These are phyloP conservation scores for Crithidia acanthocephali DNA, from an alignment of 208 protist species.

Conservation along the genomic window DNA sequence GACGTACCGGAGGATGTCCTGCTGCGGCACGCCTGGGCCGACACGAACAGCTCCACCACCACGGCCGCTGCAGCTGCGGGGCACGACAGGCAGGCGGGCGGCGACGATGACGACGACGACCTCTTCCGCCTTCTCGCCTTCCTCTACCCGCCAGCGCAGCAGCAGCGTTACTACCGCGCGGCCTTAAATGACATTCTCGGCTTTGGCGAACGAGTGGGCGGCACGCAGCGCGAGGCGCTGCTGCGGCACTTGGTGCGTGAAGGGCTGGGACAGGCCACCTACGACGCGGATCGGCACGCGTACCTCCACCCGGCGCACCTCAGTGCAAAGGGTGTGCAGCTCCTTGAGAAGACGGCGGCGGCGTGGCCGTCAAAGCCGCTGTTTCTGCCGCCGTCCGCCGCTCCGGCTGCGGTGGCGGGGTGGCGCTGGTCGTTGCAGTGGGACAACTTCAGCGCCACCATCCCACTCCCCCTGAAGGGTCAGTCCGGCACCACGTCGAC, in stretches of 20 bases:
- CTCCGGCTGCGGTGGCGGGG: background rate
- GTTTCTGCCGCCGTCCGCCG: background rate
- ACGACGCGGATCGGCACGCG: conserved; percentile 6
- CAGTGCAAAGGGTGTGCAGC: conserved; percentile 8
- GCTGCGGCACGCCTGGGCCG: conserved; percentile 7
- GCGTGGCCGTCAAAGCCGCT: conserved; percentile 7
- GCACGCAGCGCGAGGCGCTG: conserved; percentile 36
- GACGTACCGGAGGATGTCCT: conserved; percentile 21
- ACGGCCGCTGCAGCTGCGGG: background rate
- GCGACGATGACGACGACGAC: conserved; percentile 1
- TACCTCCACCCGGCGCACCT: conserved; percentile 22
- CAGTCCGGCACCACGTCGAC: background rate
- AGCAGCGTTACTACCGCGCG: conserved; percentile 22
- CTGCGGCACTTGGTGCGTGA: conserved; percentile 37
- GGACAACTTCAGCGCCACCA: conserved; percentile 62
- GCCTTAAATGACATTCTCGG: conserved; percentile 47
- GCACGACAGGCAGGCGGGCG: background rate
- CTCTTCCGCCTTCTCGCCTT: conserved; percentile 37
- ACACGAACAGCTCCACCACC: background rate
- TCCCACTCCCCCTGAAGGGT: conserved; percentile 33
- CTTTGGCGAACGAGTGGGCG: conserved; percentile 54
- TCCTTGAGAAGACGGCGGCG: conserved; percentile 24
- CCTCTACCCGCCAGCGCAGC: conserved; percentile 49
- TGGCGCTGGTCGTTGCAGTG: conserved; percentile 56
- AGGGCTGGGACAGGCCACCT: conserved; percentile 29